These are phyloP conservation scores for Colletotrichum sp. DNA, from an alignment of 2,329 filamentous ascomycete genomes.

Conservation along the genomic window DNA sequence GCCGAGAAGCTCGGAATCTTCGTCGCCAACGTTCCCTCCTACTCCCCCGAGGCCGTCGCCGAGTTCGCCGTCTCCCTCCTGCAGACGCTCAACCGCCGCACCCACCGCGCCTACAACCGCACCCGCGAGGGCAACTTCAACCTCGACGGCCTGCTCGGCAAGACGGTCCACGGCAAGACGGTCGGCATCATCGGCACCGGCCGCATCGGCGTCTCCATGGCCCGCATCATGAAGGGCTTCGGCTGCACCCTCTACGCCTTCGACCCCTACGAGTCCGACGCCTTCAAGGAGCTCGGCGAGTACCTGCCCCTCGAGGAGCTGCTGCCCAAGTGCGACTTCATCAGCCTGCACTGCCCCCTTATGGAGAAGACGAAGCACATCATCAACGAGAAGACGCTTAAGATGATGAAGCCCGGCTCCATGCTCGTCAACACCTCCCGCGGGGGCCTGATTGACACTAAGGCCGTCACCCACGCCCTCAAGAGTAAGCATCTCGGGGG, in stretches of 20 bases:
- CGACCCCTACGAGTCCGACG: conserved; percentile 59
- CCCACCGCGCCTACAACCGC: conserved; percentile 71
- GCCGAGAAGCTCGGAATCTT: conserved; percentile 61
- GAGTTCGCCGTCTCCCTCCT: conserved; percentile 73
- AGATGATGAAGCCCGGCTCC: conserved; percentile 62
- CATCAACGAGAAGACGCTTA: conserved; percentile 59
- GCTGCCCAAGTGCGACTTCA: conserved; percentile 61
- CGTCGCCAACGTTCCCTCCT: conserved; percentile 71
- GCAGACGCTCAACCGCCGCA: conserved; percentile 71
- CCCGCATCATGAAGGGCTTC: conserved; percentile 68
- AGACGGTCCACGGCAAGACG: conserved; percentile 67
- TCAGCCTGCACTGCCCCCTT: conserved; percentile 72
- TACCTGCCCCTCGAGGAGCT: conserved; percentile 61
- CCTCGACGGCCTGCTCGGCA: conserved; percentile 67
- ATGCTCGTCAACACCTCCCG: conserved; percentile 73
- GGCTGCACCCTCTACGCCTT: conserved; percentile 67
- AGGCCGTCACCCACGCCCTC: conserved; percentile 63
- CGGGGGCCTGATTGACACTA: conserved; percentile 67
- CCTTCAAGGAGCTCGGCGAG: conserved; percentile 54
- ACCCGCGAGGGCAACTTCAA: conserved; percentile 73
- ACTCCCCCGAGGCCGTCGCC: conserved; percentile 72
- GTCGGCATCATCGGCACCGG: conserved; percentile 71
- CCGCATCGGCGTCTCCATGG: conserved; percentile 67
- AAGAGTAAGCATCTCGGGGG: conserved; percentile 66
- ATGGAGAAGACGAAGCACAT: conserved; percentile 64